phyloP scores from a whole-genome alignment of 331 rosid genomes.

The Malus hybrid region DNA sequence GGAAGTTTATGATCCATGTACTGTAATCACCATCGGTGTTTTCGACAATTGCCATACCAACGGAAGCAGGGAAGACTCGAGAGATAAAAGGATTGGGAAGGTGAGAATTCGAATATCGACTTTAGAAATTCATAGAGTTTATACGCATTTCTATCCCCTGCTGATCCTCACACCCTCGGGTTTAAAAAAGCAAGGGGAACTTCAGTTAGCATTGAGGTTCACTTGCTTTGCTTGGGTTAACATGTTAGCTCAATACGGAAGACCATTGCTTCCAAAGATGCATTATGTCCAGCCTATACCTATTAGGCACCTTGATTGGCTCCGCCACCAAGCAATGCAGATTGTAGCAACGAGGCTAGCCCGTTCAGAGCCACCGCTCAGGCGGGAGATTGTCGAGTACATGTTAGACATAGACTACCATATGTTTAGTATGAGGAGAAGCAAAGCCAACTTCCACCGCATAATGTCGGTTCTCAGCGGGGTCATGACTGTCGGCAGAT shows the following conservation, averaged over 20 bases:
- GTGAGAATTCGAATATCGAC: slow-evolving; percentile 87
- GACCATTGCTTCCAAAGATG: slow-evolving; percentile 90
- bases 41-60: slow-evolving; percentile 69
- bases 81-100: slow-evolving; percentile 81
- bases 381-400: slow-evolving; percentile 80
- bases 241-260: slow-evolving; percentile 72
- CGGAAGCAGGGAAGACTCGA: slow-evolving; percentile 45
- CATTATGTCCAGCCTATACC: slow-evolving; percentile 80
- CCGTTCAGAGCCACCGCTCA: slow-evolving; percentile 85
- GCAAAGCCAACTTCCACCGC: slow-evolving; percentile 81
- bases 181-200: slow-evolving; percentile 86
- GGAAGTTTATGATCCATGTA: slow-evolving; percentile 87
- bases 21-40: slow-evolving; percentile 80
- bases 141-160: slow-evolving; percentile 80
- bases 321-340: slow-evolving; percentile 83
- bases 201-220: slow-evolving; percentile 81
- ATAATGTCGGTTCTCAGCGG: slow-evolving; percentile 67
- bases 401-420: slow-evolving; percentile 88
- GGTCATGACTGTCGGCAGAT: slow-evolving; percentile 42
- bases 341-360: slow-evolving; percentile 67
- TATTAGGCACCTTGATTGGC: slow-evolving; percentile 60
- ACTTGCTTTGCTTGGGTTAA: slow-evolving; percentile 84
- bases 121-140: slow-evolving; percentile 64
- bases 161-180: slow-evolving; percentile 64
- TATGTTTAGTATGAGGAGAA: slow-evolving; percentile 83